Conservation (phyloP, 345 rosid genomes). For the Sonneratia alba region DNA sequence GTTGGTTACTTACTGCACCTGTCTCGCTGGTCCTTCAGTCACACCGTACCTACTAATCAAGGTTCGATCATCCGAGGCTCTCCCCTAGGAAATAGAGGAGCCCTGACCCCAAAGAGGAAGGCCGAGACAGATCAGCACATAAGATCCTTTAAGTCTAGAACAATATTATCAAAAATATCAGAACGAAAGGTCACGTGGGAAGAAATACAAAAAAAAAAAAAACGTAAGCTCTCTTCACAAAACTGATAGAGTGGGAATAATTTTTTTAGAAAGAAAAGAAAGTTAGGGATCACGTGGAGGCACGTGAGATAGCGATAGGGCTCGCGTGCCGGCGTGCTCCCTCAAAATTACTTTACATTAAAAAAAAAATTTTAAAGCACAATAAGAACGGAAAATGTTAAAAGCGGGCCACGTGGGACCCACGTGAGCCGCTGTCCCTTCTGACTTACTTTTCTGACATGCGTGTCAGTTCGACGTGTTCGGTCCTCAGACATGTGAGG, state of each 20-base stretch:
- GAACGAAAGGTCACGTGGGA: neutral
- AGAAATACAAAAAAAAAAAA: neutral
- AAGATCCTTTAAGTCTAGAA: too few species aligned
- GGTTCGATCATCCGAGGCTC: too few species aligned
- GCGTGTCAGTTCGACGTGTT: conserved; percentile 14
- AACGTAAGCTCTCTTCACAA: neutral
- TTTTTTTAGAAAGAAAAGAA: neutral
- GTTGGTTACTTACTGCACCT: too few species aligned
- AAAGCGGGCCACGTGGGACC: neutral
- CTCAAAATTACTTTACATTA: neutral
- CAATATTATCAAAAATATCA: too few species aligned
- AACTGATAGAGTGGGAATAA: neutral
- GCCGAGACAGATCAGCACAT: too few species aligned
- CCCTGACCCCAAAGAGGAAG: too few species aligned
- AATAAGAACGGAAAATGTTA: neutral
- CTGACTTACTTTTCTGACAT: conserved; percentile 4
- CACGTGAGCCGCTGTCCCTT: conserved; percentile 11
- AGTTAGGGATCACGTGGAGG: conserved; percentile 5
- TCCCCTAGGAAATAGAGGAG: too few species aligned
- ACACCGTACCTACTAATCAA: too few species aligned
- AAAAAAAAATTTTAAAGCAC: neutral
- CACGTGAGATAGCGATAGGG: conserved; percentile 10
- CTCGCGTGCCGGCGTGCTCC: conserved; percentile 16
- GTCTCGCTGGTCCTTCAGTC: too few species aligned
- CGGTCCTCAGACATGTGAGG: conserved; percentile 11